These are phyloP conservation scores for Coemansia biformis DNA, from an alignment of 192 early-diverging fungal species.

Conservation along the genomic window DNA sequence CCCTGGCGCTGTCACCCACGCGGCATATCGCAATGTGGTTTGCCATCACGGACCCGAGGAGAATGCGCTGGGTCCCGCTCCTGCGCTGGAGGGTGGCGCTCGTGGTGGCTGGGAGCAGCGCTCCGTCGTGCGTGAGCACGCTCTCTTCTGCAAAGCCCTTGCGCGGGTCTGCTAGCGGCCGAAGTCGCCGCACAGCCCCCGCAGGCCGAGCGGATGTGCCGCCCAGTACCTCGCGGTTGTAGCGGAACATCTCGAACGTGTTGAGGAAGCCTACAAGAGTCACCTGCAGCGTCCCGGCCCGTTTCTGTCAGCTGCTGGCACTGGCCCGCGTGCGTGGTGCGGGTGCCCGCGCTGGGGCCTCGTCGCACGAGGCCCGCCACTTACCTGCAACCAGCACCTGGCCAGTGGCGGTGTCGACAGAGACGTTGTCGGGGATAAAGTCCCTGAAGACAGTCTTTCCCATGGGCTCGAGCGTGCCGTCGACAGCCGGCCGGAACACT, in stretches of 20 bases:
- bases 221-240: constrained; percentile 34
- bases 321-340: neutral
- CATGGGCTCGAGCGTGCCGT: constrained; percentile 23
- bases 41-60: constrained; percentile 45
- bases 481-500: constrained; percentile 10
- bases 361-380: neutral
- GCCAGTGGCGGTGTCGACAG: constrained; percentile 35
- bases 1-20: neutral
- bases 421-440: constrained; percentile 50
- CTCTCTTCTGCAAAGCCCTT: constrained; percentile 29
- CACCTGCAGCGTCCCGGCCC: neutral
- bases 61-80: constrained; percentile 16
- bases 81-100: constrained; percentile 29
- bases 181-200: constrained; percentile 24
- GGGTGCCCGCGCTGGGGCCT: too few relatives aligned
- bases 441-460: constrained; percentile 23
- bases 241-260: constrained; percentile 43
- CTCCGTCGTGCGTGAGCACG: constrained; percentile 27
- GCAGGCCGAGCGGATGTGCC: constrained; percentile 39
- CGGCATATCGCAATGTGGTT: constrained; percentile 43
- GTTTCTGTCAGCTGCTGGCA: neutral
- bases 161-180: constrained; percentile 6
- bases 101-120: constrained; percentile 37
- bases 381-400: constrained; percentile 47
- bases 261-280: constrained; percentile 41